Conservation (phyloP, 1,284 basidiomycete genomes). For the Trametes polyzona region DNA sequence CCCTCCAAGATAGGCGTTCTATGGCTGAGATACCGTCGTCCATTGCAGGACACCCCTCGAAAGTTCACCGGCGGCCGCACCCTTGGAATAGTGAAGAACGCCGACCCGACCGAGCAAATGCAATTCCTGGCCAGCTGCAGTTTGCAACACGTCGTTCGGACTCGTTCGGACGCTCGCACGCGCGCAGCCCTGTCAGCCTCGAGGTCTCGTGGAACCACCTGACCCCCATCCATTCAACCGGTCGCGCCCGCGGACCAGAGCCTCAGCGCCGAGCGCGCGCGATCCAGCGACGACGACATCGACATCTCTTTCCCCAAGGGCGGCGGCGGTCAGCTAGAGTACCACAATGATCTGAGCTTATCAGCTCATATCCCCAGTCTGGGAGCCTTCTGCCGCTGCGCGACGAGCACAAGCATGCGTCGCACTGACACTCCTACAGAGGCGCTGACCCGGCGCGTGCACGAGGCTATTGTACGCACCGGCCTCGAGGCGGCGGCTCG, state of each 20-base stretch:
- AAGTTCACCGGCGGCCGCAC: background rate
- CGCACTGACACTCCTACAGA: background rate
- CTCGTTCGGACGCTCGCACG: too few relatives aligned
- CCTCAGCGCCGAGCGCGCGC: too few relatives aligned
- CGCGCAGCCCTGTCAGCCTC: too few relatives aligned
- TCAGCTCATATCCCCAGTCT: background rate
- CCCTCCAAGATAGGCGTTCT: background rate
- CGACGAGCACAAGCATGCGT: background rate
- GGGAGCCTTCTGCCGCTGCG: background rate
- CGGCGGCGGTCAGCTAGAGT: too few relatives aligned
- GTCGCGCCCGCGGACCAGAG: too few relatives aligned
- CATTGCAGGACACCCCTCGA: background rate
- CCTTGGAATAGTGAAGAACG: background rate
- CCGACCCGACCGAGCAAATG: background rate
- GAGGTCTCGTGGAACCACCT: too few relatives aligned
- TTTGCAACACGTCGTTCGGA: too few relatives aligned
- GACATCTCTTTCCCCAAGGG: too few relatives aligned
- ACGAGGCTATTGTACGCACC: background rate
- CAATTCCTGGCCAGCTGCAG: too few relatives aligned
- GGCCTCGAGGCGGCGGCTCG: constrained; percentile 15
- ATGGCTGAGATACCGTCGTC: background rate
- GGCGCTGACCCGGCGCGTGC: background rate
- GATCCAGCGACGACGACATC: too few relatives aligned
- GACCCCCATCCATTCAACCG: too few relatives aligned
- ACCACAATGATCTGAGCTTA: too few relatives aligned